These are phyloP conservation scores for Phascolomyces articulosus DNA, from an alignment of 371 early-diverging fungal species.

Conservation along the genomic window DNA sequence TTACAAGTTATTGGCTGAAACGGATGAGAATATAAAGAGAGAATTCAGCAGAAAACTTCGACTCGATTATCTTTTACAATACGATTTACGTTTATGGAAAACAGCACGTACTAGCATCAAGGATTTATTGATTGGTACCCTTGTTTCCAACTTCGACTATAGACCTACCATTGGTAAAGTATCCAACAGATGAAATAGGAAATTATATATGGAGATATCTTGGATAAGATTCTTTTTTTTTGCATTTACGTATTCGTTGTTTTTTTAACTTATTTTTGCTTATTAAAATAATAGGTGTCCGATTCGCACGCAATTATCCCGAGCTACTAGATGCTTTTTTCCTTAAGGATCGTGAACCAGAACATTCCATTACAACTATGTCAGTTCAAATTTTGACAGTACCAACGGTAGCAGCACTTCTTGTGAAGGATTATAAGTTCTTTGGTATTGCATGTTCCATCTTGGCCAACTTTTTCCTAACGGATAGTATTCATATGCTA, in stretches of 20 bases:
- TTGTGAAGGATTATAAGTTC: slow-evolving; percentile 80
- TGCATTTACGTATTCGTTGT: too few species aligned
- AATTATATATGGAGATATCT: too few species aligned
- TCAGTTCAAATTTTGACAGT: slow-evolving; percentile 95
- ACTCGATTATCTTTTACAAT: slow-evolving; percentile 81
- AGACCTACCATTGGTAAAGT: slow-evolving; percentile 73
- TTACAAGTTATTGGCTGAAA: slow-evolving; percentile 9
- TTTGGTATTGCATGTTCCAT: slow-evolving; percentile 71
- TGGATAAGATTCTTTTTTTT: too few species aligned
- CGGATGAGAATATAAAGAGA: slow-evolving; percentile 24
- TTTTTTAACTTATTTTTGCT: background rate
- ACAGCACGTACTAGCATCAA: slow-evolving; percentile 75
- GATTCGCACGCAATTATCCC: slow-evolving; percentile 84
- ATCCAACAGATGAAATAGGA: background rate
- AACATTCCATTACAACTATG: slow-evolving; percentile 80
- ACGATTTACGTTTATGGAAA: slow-evolving; percentile 91
- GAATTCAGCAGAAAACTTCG: slow-evolving; percentile 58
- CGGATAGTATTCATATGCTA: slow-evolving; percentile 46
- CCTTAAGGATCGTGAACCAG: slow-evolving; percentile 85
- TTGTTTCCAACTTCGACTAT: slow-evolving; percentile 79
- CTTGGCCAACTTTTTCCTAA: slow-evolving; percentile 72
- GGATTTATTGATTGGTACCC: slow-evolving; percentile 84
- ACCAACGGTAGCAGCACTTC: slow-evolving; percentile 83
- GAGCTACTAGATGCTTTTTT: slow-evolving; percentile 77
- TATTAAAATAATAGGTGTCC: slow-evolving; percentile 34